These are phyloP conservation scores for Colletotrichum magnum DNA, from an alignment of 2,329 filamentous ascomycete genomes.

Conservation along the genomic window DNA sequence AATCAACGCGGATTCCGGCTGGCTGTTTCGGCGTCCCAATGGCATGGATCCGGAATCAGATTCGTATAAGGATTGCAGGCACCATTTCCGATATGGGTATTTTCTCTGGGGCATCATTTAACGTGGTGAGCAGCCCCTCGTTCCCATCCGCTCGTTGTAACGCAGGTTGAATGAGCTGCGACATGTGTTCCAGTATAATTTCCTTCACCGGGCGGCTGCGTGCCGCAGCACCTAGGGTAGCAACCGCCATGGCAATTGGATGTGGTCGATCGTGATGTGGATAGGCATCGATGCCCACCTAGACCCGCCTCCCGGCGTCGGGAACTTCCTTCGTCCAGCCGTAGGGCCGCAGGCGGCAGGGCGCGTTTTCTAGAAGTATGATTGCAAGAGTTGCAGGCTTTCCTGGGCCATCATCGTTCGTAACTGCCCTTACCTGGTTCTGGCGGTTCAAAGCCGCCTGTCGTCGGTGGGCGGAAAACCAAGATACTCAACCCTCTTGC, in stretches of 20 bases:
- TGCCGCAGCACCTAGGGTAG: background rate
- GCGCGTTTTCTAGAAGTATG: background rate
- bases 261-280: constrained; percentile 23
- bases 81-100: constrained; percentile 36
- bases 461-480: too few species aligned
- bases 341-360: background rate
- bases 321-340: background rate
- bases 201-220: background rate
- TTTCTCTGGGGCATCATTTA: constrained; percentile 25
- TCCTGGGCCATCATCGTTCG: too few species aligned
- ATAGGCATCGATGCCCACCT: constrained; percentile 4
- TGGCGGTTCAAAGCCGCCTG: too few species aligned
- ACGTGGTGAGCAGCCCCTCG: background rate
- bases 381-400: too few species aligned
- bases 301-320: constrained; percentile 3
- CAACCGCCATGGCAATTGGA: background rate
- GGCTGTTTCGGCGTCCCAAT: constrained; percentile 35
- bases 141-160: constrained; percentile 9
- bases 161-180: constrained; percentile 16
- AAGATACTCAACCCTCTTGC: too few species aligned
- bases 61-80: constrained; percentile 33
- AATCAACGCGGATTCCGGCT: constrained; percentile 25
- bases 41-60: constrained; percentile 37
- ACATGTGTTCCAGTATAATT: background rate
- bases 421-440: too few species aligned